Evolutionary conservation across 2,329 filamentous ascomycete species (phyloP), one percentile per base, ranked within the genome.

Genomic region (Botrytis porri): DNA sequence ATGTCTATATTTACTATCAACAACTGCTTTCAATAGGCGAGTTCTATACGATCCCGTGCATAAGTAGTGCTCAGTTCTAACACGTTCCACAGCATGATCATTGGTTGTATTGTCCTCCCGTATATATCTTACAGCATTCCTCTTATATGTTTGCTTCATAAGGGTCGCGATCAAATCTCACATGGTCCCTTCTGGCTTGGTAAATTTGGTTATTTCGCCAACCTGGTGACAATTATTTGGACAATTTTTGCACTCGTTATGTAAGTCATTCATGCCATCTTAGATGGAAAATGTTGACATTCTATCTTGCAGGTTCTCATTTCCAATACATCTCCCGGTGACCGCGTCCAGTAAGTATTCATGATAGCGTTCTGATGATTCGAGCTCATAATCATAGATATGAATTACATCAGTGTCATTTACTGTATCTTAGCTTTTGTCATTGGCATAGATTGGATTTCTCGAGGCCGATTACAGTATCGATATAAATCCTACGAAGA

Each of bases 201-300:
- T 0, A 84, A 82, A 35, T 74, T 90, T 61, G 89, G 86, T 32
- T 90, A 88, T 88, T 80, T 85, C 35, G 83, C 86, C 45, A 92
- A 92, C 77, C 72, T 85, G 63, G 84, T 86, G 37, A 88, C 88
- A 12, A 79, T 91, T 35, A 82, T 82, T 1, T 91, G 89, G 76
- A 86, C 88, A 3, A 80, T 85, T 9, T 81, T 90, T 32, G 90
- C 88, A 0, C 89, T 88, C 0, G 84, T 90, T 1, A 84, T 91
- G 7, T 91, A 81, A 39, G 70, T 69, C 14, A 59, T 60, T 8
- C 1, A 35, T n/a, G 1, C 7, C 25, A 57, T 45, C 25, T 20
- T 20, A 18, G 51, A 12, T 18, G 25, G 29, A 25, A 20, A 20
- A 25, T 25, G 3, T 25, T 70, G 37, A 70, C 41, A n/a, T 43